Conservation (phyloP, 2,329 filamentous ascomycete species). For the Thielaviopsis ethacetica region DNA sequence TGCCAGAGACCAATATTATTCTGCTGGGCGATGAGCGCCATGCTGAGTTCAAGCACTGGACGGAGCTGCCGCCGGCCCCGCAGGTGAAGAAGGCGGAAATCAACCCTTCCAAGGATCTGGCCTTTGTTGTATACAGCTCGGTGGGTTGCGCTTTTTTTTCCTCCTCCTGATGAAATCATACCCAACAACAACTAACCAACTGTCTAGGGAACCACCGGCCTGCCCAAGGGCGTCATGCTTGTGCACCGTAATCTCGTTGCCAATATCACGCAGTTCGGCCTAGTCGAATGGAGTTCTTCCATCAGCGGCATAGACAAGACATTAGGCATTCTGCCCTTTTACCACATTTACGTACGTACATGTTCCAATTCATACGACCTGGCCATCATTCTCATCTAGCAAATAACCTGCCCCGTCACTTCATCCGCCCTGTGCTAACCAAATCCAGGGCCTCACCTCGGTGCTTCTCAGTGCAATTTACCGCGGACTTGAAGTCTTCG, state of each 20-base stretch:
- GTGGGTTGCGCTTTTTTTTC: constrained; percentile 14
- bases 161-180: too few relatives aligned
- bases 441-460: constrained; percentile 19
- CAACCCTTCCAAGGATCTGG: constrained; percentile 54
- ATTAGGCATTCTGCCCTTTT: constrained; percentile 72
- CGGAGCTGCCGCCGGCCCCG: constrained; percentile 36
- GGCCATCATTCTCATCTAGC: too few relatives aligned
- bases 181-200: neutral
- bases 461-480: constrained; percentile 18
- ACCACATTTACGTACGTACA: constrained; percentile 67
- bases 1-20: constrained; percentile 56
- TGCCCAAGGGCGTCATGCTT: constrained; percentile 83
- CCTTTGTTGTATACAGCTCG: constrained; percentile 75
- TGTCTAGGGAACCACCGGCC: constrained; percentile 58
- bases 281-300: constrained; percentile 35
- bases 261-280: constrained; percentile 44
- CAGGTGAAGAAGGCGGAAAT: constrained; percentile 26
- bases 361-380: neutral
- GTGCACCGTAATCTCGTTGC: constrained; percentile 69
- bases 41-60: constrained; percentile 50
- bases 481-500: constrained; percentile 56
- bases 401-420: too few relatives aligned
- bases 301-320: constrained; percentile 53
- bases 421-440: constrained; percentile 6
- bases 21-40: constrained; percentile 57